These are phyloP conservation scores for Boletellus ananiceps DNA, from an alignment of 768 basidiomycete species.

Conservation along the genomic window DNA sequence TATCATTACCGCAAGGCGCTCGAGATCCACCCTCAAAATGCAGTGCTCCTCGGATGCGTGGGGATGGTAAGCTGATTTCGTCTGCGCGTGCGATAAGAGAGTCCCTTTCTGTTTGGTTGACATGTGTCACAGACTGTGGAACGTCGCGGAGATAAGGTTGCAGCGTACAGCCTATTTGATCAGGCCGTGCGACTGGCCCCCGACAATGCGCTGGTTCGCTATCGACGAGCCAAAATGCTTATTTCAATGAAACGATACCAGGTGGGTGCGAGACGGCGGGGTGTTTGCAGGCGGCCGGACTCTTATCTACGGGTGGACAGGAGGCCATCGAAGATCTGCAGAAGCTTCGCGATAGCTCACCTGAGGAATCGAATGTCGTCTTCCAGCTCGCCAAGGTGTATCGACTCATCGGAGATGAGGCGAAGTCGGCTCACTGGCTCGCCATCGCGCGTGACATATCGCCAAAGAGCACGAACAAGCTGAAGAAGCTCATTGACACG, in stretches of 20 bases:
- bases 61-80: constrained; percentile 74
- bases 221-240: constrained; percentile 89
- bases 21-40: constrained; percentile 91
- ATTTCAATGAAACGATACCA: constrained; percentile 79
- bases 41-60: constrained; percentile 93
- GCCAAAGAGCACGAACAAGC: constrained; percentile 83
- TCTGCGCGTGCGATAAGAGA: constrained; percentile 18
- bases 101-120: constrained; percentile 9
- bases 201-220: constrained; percentile 89
- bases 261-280: constrained; percentile 45
- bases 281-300: constrained; percentile 6
- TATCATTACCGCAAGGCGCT: constrained; percentile 94
- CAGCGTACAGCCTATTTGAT: constrained; percentile 77
- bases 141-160: constrained; percentile 70
- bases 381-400: constrained; percentile 95
- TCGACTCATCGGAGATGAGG: constrained; percentile 70
- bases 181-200: constrained; percentile 75
- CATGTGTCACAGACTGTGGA: constrained; percentile 69
- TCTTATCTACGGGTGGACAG: constrained; percentile 41
- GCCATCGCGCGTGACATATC: constrained; percentile 91
- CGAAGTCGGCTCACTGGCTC: constrained; percentile 78
- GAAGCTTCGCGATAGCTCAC: constrained; percentile 72
- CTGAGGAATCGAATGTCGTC: constrained; percentile 94
- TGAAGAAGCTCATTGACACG: constrained; percentile 72
- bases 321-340: constrained; percentile 79